Base-by-base conservation (phyloP, 2,329 filamentous ascomycete genomes). In the Diatrype stigma region DNA sequence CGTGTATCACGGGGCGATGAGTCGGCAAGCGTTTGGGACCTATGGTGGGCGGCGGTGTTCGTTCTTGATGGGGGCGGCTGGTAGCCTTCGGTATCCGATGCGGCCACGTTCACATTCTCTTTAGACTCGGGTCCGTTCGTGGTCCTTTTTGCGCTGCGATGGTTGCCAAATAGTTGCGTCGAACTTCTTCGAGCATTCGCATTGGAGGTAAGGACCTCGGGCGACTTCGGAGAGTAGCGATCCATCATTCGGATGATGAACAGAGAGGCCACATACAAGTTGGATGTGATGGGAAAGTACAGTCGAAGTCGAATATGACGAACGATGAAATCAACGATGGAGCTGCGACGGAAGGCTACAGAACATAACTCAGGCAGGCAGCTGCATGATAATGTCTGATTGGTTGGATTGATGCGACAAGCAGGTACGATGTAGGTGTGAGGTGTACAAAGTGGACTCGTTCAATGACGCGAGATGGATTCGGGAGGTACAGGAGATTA, bases 1-100 rank as follows among this genome's bases (percentile, higher is more conserved):
- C 62, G 62, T 28, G 63, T 59, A 32, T 58, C 56, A 48, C 53
- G 62, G 21, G 58, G 55, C 17, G 59, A 57, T 19, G 54, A 52
- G 35, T 58, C 44, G 46, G 37, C 40, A 19, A 51, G 19, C 21
- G 54, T 52, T 6, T 54, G 50, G 40, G 56, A 52, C 46, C 46
- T 52, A n/a, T 46, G 53, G 38, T 50, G 53, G 12, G 28, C 46
- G 11, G 46, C 47, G 23, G 42, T 48, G 49, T 23, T 32, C 6
- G 45, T n/a, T 45, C 17, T 42, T 22, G 52, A 40, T 17, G 44
- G n/a, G 14, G 48, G 28, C 14, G 55, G 32, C 3, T 45, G 55
- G 30, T 42, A 52, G 38, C 50, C 48, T 40, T 61, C 57, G 30
- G 49, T 51, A 37, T 62, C 63, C 46, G 60, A 62, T 28, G 53